These are phyloP conservation scores for Hortaea werneckii DNA, from an alignment of 2,329 filamentous ascomycete species.

Conservation along the genomic window DNA sequence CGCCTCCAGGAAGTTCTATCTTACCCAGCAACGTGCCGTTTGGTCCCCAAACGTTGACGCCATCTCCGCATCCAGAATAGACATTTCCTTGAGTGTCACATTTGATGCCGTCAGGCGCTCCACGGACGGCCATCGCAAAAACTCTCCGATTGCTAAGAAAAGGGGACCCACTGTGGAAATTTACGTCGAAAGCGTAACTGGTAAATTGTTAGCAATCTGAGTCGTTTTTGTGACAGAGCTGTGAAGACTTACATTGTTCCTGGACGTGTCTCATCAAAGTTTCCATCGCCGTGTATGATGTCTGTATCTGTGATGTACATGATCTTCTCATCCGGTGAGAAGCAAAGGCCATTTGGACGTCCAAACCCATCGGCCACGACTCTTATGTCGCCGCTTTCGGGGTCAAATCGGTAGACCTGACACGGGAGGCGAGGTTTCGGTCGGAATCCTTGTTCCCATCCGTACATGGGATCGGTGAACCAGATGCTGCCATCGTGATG, in stretches of 20 bases:
- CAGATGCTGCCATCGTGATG: conserved; percentile 48
- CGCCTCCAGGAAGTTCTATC: conserved; percentile 39
- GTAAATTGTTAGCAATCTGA: neutral
- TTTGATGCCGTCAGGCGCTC: conserved; percentile 51
- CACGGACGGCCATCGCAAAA: conserved; percentile 25
- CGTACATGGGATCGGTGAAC: conserved; percentile 55
- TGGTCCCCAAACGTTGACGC: conserved; percentile 44
- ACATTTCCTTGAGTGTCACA: conserved; percentile 46
- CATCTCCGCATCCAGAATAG: conserved; percentile 46
- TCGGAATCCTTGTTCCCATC: conserved; percentile 48
- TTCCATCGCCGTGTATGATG: conserved; percentile 30
- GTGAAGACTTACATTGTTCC: conserved; percentile 37
- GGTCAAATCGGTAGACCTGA: conserved; percentile 50
- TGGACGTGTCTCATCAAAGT: conserved; percentile 35
- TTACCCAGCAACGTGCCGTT: conserved; percentile 45
- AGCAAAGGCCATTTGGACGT: conserved; percentile 48
- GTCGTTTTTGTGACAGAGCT: neutral
- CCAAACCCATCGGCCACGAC: conserved; percentile 50
- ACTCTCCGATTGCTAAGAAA: conserved; percentile 18
- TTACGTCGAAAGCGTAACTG: conserved; percentile 22
- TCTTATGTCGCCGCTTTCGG: conserved; percentile 40
- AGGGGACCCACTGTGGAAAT: conserved; percentile 13
- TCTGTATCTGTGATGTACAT: conserved; percentile 51
- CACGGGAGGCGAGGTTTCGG: conserved; percentile 43
- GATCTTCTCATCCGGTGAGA: conserved; percentile 43